Base-by-base conservation (phyloP, 371 early-diverging fungal species). In the Cokeromyces recurvatus region DNA sequence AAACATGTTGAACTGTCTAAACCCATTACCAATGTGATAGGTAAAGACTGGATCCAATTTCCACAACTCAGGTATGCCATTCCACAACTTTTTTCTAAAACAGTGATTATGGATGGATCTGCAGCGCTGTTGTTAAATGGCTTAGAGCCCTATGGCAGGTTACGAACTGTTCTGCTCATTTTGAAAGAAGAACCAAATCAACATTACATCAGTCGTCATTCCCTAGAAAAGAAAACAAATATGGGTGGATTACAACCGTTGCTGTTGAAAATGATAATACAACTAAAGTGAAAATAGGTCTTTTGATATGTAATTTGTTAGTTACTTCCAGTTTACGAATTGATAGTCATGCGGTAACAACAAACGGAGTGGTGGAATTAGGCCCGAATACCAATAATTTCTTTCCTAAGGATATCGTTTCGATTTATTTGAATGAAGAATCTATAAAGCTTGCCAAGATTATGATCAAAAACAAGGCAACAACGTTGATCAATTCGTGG, bases 1-100 rank as follows among this genome's bases (percentile, higher is more conserved):
- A 37, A 36, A 43, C 43, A 51, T 38, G 45, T 44, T 51, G 45
- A 51, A 51, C 44, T 51, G 38, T 44, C 51, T 38, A 44, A 51
- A 39, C 38, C 38, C 16, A 51, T n/a, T 19, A 23, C 38, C 45
- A 32, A 12, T 24, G 44, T 38, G 51, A 43, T 44, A 44, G 38
- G 31, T 38, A 46, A 46, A 43, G 51, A 43, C 38, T 50, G 51
- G 51, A 43, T 43, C 20, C 43, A 38, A 29, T 29, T 43, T 43
- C 51, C 50, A 9, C 50, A 41, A 42, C 43, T 49, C 50, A 41
- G 42, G 14, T 49, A 42, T 49, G 50, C 50, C 0, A 42, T 41
- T 49, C 43, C 51, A 31, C 51, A 50, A 22, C 37, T 38, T 43
- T 50, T 50, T 50, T 43, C 51, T 50, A 38, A 38, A 40, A 35